A percentile compares a stretch with the other conserved stretches of the same genome.
phyloP scores from a whole-genome alignment of 257 asterid species.

The Ocimum tenuiflorum region DNA sequence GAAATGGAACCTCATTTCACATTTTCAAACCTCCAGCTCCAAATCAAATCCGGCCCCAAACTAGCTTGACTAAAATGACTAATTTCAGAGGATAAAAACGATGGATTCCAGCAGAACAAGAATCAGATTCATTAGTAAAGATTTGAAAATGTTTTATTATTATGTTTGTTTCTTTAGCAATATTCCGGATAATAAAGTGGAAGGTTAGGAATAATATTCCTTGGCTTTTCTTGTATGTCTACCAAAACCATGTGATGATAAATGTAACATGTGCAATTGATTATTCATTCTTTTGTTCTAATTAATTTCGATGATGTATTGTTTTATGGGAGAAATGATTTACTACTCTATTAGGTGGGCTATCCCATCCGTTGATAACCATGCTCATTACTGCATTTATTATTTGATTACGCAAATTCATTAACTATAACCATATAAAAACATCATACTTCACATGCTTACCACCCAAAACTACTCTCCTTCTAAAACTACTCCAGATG shows the following conservation, averaged over 20 bases:
- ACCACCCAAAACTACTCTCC: background rate
- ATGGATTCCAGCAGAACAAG: background rate
- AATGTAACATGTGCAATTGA: background rate
- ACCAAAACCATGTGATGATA: background rate
- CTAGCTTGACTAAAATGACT: too few relatives aligned
- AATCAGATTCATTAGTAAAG: background rate
- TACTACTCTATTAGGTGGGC: constrained; percentile 9
- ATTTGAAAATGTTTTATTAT: background rate
- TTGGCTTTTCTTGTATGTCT: background rate
- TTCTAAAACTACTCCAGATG: background rate
- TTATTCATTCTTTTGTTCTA: background rate
- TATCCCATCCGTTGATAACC: background rate
- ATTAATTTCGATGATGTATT: background rate
- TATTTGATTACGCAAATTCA: background rate
- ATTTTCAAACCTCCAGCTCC: too few relatives aligned
- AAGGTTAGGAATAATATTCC: background rate
- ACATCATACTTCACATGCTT: background rate
- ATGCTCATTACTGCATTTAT: background rate
- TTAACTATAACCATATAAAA: background rate
- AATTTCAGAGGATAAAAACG: too few relatives aligned
- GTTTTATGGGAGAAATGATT: background rate
- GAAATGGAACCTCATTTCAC: too few relatives aligned
- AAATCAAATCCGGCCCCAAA: too few relatives aligned
- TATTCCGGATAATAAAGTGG: background rate
- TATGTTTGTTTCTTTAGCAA: background rate